Base-by-base conservation (phyloP, 163 green algal genomes). In the Chlamydomonas reinhardtii region DNA sequence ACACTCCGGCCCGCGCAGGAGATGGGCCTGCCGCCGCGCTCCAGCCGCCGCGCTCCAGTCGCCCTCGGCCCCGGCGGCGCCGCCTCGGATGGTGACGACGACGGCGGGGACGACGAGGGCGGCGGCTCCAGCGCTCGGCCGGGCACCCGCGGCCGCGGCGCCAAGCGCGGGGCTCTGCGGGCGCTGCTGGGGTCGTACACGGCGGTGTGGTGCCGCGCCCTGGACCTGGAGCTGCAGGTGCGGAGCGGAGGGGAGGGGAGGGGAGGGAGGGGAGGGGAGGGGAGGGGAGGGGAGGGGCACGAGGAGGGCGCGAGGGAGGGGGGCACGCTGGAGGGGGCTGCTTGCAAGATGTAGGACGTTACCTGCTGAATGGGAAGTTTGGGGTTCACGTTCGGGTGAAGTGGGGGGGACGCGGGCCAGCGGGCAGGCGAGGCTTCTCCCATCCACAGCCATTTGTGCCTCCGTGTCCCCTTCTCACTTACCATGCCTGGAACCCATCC, bases 201-300 rank as follows among this genome's bases (percentile, higher is more conserved):
- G 89, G 73, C 69, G 37, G 83, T 87, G 3, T 95, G 92, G 73
- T 69, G 72, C 16, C 34, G 78, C 24, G 92, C 91, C 8, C 79
- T 95, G 22, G 89, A 95, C 59, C 35, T 93, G 27, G 92, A 95
- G 89, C 84, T 94, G 27, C 37, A 84, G 66, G 77, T 84, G 65
- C 20, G 77, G 32, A 29, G 27, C 27, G 9, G 1, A 15, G 29
- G 39, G 64, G 9, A 12, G 9, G 48, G 48, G 48, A 56, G 5
- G 5, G 5, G 5, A 8, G 39, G 39, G 39, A 8, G 39, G 39
- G 39, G 39, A 8, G 39, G 39, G 39, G 39, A 5, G 39, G 39
- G 39, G 39, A 5, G 8, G 39, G 64, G 64, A 39, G 29, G 22
- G 9, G 5, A 29, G 61, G 14, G 31, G 8, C 25, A 31, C 2